A percentile compares a stretch with the other conserved stretches of the same genome.
Evolutionary conservation across 441 rosid genomes (phyloP).

Genomic region (Capsella rubella): DNA sequence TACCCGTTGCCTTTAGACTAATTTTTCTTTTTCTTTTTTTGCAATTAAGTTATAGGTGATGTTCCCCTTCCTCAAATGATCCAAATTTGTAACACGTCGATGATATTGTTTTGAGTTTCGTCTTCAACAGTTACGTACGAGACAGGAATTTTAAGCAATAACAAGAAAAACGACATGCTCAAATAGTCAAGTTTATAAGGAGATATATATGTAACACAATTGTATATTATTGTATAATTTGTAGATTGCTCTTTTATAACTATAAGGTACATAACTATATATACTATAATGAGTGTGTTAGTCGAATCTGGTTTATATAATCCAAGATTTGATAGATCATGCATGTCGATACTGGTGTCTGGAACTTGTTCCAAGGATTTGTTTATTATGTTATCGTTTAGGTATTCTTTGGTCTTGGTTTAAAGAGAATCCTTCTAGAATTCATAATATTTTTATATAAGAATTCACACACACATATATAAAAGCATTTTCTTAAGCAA

Average conservation of each 20-base stretch:
- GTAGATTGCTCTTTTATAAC: neutral
- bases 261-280: neutral
- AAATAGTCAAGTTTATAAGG: slow-evolving; percentile 14
- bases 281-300: neutral
- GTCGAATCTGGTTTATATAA: slow-evolving; percentile 24
- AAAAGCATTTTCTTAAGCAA: slow-evolving; percentile 16
- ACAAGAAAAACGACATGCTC: slow-evolving; percentile 7
- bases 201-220: neutral
- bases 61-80: neutral
- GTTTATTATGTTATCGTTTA: neutral
- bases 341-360: slow-evolving; percentile 29
- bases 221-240: neutral
- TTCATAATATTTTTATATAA: neutral
- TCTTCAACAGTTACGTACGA: neutral
- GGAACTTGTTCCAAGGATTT: slow-evolving; percentile 27
- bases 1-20: slow-evolving; percentile 29
- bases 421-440: slow-evolving; percentile 24
- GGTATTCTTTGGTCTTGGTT: slow-evolving; percentile 25
- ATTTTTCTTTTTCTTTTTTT: neutral
- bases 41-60: neutral
- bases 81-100: neutral
- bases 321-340: slow-evolving; percentile 34
- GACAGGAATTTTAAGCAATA: slow-evolving; percentile 10
- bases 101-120: neutral
- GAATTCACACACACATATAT: neutral